A percentile compares a stretch with the other conserved stretches of the same genome.
Conservation (phyloP, 1,139 yeast species). For the Suhomyces anneliseae region DNA sequence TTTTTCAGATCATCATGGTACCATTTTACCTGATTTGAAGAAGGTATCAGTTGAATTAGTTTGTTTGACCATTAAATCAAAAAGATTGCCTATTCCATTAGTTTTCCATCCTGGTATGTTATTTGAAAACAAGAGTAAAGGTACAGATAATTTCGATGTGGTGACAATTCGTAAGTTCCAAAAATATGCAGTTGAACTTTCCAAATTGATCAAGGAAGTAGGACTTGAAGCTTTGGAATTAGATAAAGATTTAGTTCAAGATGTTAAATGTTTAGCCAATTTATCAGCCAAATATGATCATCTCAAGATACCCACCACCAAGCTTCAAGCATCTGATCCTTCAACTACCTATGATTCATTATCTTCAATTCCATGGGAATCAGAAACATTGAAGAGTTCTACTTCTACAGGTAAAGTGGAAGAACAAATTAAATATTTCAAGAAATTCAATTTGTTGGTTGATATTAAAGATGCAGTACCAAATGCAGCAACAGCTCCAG, state of each 20-base stretch:
- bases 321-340: constrained; percentile 10
- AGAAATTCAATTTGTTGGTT: constrained; percentile 23
- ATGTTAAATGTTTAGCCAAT: constrained; percentile 37
- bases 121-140: constrained; percentile 33
- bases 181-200: constrained; percentile 32
- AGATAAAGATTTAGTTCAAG: constrained; percentile 27
- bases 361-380: constrained; percentile 24
- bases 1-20: constrained; percentile 19
- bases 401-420: constrained; percentile 14
- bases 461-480: constrained; percentile 21
- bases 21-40: constrained; percentile 30
- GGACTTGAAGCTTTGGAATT: constrained; percentile 27
- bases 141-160: constrained; percentile 33
- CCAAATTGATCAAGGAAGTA: constrained; percentile 26
- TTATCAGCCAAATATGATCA: constrained; percentile 28
- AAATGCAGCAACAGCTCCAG: constrained; percentile 11
- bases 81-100: constrained; percentile 35
- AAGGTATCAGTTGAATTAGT: constrained; percentile 33
- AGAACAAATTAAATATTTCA: constrained; percentile 20
- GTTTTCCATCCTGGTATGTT: constrained; percentile 39
- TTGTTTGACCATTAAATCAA: constrained; percentile 34
- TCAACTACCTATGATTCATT: constrained; percentile 7
- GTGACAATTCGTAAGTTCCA: constrained; percentile 34
- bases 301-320: constrained; percentile 19
- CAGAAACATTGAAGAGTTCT: constrained; percentile 15